These are phyloP conservation scores for Coemansia sp. DNA, from an alignment of 192 early-diverging fungal species.

Conservation along the genomic window DNA sequence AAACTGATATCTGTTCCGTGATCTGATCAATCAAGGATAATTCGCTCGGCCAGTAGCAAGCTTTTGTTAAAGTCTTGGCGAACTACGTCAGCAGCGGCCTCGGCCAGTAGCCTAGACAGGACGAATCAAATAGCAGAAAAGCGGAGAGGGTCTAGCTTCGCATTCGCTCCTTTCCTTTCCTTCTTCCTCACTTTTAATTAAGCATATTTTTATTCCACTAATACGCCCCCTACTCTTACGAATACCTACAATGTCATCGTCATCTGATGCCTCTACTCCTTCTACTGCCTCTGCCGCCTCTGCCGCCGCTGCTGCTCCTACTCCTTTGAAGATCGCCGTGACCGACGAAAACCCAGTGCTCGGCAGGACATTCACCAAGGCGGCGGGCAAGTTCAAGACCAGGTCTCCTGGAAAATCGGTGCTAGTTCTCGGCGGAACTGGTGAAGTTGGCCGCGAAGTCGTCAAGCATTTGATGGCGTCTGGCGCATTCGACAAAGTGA, in stretches of 20 bases:
- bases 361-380: constrained; percentile 29
- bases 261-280: not conserved
- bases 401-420: constrained; percentile 30
- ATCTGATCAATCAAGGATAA: not conserved
- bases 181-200: not conserved
- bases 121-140: not conserved
- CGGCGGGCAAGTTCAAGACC: constrained; percentile 40
- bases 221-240: constrained; percentile 6
- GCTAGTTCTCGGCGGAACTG: constrained; percentile 51
- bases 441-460: constrained; percentile 56
- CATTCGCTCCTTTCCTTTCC: not conserved
- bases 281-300: not conserved
- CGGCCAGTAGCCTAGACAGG: not conserved
- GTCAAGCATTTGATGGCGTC: constrained; percentile 47
- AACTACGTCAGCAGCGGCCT: not conserved
- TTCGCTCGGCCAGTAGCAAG: not conserved
- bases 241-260: constrained; percentile 7
- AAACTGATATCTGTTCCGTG: not conserved
- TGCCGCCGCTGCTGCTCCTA: not conserved
- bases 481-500: constrained; percentile 53
- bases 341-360: constrained; percentile 25
- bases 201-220: constrained; percentile 4
- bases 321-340: constrained; percentile 22
- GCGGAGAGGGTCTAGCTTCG: not conserved
- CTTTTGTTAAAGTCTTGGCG: not conserved